Conservation (phyloP, 345 rosid genomes). For the Euphorbia peplus region DNA sequence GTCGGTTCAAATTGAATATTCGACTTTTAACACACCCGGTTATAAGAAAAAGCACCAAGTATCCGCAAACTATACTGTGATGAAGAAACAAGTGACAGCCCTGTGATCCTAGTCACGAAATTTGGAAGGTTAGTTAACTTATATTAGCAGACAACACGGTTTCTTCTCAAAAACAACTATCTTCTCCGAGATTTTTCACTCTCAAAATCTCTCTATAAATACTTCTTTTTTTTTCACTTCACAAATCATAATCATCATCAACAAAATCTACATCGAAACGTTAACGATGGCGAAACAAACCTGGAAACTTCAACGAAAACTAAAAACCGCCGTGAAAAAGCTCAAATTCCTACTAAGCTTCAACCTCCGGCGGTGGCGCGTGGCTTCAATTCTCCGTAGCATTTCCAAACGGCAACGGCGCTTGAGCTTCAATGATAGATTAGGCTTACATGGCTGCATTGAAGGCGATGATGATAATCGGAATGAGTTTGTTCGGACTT, state of each 20-base stretch:
- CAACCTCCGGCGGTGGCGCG: slow-evolving; percentile 21
- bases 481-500: background rate
- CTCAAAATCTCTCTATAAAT: slow-evolving; percentile 1
- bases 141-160: slow-evolving; percentile 6
- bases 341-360: slow-evolving; percentile 18
- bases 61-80: background rate
- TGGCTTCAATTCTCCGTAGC: slow-evolving; percentile 11
- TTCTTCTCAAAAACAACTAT: background rate
- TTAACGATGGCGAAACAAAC: slow-evolving; percentile 16
- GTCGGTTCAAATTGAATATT: too few species aligned
- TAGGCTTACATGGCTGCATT: slow-evolving; percentile 25
- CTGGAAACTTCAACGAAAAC: slow-evolving; percentile 11
- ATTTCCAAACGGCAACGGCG: background rate
- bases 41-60: background rate
- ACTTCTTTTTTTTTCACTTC: background rate
- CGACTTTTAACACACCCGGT: too few species aligned
- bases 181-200: slow-evolving; percentile 10
- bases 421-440: slow-evolving; percentile 33
- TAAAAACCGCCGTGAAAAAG: slow-evolving; percentile 33
- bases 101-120: slow-evolving; percentile 5
- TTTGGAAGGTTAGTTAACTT: background rate
- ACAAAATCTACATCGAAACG: background rate
- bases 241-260: background rate
- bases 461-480: slow-evolving; percentile 15
- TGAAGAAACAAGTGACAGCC: background rate